These are phyloP conservation scores for Abrus precatorius DNA, from an alignment of 306 rosid species.

Conservation along the genomic window DNA sequence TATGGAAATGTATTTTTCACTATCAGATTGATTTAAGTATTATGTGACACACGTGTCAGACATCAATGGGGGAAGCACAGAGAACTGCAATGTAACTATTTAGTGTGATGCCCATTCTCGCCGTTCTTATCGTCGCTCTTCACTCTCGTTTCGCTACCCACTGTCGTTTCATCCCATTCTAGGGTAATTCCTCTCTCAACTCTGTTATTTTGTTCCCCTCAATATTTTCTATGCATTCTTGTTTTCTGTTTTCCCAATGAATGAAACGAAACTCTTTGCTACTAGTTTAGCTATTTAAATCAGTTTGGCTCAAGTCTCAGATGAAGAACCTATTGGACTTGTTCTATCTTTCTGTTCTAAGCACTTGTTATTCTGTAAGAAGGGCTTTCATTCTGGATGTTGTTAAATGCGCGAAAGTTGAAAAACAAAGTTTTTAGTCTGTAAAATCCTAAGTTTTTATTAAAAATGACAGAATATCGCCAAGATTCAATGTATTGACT, in stretches of 20 bases:
- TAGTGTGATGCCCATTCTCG: no score
- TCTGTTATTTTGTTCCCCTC: background rate
- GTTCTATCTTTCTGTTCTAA: background rate
- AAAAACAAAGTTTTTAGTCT: background rate
- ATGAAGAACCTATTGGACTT: conserved; percentile 1
- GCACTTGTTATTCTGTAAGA: background rate
- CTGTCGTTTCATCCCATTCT: background rate
- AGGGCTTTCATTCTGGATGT: background rate
- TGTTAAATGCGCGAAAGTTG: background rate
- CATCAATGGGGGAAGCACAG: background rate
- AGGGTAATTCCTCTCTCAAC: background rate
- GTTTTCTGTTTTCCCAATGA: background rate
- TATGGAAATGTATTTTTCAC: no score
- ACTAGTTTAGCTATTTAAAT: background rate
- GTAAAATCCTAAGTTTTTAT: background rate
- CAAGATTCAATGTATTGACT: background rate
- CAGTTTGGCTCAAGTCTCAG: background rate
- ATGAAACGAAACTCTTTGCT: background rate
- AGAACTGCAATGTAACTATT: background rate
- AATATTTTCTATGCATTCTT: background rate
- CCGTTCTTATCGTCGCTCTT: background rate
- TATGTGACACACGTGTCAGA: background rate
- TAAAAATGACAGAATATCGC: no score
- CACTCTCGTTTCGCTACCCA: background rate
- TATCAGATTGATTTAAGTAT: no score